These are phyloP conservation scores for Backusella morwellensis DNA, from an alignment of 192 early-diverging fungal genomes.

Conservation along the genomic window DNA sequence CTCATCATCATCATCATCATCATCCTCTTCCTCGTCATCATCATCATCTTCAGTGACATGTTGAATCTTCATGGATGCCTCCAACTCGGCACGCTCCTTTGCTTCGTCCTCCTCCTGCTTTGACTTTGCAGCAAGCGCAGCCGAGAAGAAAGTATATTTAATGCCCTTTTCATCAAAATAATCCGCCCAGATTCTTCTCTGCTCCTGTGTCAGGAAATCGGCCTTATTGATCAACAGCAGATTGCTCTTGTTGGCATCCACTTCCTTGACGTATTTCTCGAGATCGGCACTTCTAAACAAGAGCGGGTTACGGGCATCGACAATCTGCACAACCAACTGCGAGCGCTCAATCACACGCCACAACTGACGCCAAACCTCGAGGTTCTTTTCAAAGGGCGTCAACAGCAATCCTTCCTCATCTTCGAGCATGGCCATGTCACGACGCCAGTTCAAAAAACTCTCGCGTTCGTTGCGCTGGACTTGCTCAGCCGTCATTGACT, in stretches of 20 bases:
- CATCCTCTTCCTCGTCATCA: slow-evolving; percentile 27
- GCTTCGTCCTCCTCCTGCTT: slow-evolving; percentile 66
- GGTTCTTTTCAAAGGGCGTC: slow-evolving; percentile 97
- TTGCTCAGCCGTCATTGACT: slow-evolving; percentile 74
- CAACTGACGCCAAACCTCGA: slow-evolving; percentile 98
- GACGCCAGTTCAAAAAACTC: slow-evolving; percentile 90
- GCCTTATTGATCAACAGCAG: slow-evolving; percentile 98
- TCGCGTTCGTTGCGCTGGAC: slow-evolving; percentile 83
- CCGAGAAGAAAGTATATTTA: slow-evolving; percentile 92
- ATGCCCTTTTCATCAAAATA: slow-evolving; percentile 85
- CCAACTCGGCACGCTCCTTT: slow-evolving; percentile 49
- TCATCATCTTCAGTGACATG: slow-evolving; percentile 28
- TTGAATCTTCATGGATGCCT: slow-evolving; percentile 17
- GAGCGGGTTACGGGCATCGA: slow-evolving; percentile 95
- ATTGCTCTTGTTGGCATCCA: slow-evolving; percentile 82
- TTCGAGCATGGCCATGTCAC: slow-evolving; percentile 83
- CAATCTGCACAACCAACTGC: slow-evolving; percentile 96
- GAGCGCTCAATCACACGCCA: slow-evolving; percentile 99
- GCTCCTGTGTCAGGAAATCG: slow-evolving; percentile 87
- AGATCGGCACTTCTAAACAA: slow-evolving; percentile 90
- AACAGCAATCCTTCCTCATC: slow-evolving; percentile 91
- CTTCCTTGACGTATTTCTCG: slow-evolving; percentile 88
- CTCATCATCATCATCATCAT: slow-evolving; percentile 26
- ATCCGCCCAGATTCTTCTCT: slow-evolving; percentile 84
- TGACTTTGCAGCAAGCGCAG: slow-evolving; percentile 74